phyloP scores from a whole-genome alignment of 768 basidiomycete genomes.

The Termitomyces sp. region DNA sequence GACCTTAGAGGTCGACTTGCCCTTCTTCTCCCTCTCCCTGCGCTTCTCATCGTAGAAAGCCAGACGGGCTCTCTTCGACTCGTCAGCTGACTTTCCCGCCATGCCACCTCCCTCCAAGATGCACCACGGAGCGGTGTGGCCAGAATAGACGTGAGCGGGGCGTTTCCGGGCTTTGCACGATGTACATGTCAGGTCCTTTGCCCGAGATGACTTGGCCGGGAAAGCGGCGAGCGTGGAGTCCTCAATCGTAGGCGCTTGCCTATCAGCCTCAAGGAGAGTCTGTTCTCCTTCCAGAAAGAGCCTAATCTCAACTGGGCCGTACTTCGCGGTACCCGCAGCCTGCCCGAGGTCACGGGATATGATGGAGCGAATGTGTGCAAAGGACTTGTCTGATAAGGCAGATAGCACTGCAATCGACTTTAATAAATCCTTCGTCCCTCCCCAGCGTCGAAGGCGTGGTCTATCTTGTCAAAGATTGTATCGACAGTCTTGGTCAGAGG shows the following conservation, averaged over 20 bases:
- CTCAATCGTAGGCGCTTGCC: no score
- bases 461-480: background rate
- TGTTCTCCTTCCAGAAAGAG: background rate
- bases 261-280: background rate
- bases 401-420: background rate
- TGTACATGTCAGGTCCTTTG: background rate
- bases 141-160: background rate
- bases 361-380: background rate
- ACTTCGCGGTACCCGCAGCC: background rate
- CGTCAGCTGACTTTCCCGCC: background rate
- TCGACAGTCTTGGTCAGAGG: background rate
- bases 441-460: background rate
- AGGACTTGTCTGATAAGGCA: background rate
- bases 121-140: background rate
- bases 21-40: background rate
- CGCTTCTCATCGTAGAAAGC: background rate
- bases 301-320: background rate
- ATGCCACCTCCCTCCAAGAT: background rate
- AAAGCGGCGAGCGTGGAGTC: background rate
- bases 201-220: background rate
- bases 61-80: background rate
- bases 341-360: background rate
- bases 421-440: background rate
- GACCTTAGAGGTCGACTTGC: background rate
- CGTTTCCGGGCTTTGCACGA: background rate